A percentile compares a stretch with the other conserved stretches of the same genome.
Conservation (phyloP, 306 rosid genomes). For the Heteromeles arbutifolia region DNA sequence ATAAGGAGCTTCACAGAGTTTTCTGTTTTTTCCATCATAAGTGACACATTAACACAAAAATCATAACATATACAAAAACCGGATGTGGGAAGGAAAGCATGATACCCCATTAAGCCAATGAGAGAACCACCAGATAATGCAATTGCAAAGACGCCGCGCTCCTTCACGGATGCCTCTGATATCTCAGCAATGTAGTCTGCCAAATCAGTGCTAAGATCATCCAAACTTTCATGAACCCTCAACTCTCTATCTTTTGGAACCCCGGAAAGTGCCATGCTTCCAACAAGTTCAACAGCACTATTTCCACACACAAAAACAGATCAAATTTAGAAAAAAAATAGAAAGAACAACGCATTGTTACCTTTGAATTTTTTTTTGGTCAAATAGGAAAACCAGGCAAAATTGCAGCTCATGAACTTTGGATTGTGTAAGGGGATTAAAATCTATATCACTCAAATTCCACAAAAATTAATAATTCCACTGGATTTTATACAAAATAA, state of each 20-base stretch:
- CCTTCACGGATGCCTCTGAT: conserved; percentile 87
- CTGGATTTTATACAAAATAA: not conserved
- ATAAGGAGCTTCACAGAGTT: conserved; percentile 82
- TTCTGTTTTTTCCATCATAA: conserved; percentile 50
- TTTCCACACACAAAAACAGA: not conserved
- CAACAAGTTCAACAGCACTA: conserved; percentile 17
- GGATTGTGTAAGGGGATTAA: conserved; percentile 12
- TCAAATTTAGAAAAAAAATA: conserved; percentile 13
- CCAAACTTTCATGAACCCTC: conserved; percentile 81
- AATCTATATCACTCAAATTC: conserved; percentile 17
- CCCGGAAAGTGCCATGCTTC: conserved; percentile 61
- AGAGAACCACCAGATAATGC: conserved; percentile 99
- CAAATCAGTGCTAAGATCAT: conserved; percentile 82
- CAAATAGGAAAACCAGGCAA: conserved; percentile 1
- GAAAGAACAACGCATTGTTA: not conserved
- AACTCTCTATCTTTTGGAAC: conserved; percentile 44
- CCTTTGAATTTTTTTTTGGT: not conserved
- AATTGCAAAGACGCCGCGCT: conserved; percentile 74
- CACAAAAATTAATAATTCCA: conserved; percentile 9
- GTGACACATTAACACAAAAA: conserved; percentile 37
- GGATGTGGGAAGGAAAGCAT: conserved; percentile 34
- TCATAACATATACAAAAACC: conserved; percentile 28
- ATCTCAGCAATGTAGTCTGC: conserved; percentile 82
- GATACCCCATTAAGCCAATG: conserved; percentile 94
- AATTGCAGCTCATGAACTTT: conserved; percentile 22